phyloP scores from a whole-genome alignment of 1,284 basidiomycete genomes.

The Cerioporus squamosus region DNA sequence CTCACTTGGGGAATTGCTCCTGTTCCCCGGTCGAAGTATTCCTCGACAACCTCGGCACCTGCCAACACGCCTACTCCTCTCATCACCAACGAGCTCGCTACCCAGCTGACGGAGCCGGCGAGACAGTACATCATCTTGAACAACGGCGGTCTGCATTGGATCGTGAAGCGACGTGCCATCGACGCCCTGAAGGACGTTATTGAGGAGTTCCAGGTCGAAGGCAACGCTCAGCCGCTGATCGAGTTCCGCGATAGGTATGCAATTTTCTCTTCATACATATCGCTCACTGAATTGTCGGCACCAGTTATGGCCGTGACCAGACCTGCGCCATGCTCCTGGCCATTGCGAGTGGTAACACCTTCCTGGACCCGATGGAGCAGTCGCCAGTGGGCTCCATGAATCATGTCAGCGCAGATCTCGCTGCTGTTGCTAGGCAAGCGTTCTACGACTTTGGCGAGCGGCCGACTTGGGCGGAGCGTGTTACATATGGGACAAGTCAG shows the following conservation, averaged over 20 bases:
- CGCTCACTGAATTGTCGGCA: slow-evolving; percentile 5
- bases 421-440: slow-evolving; percentile 73
- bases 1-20: slow-evolving; percentile 83
- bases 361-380: slow-evolving; percentile 58
- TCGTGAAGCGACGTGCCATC: slow-evolving; percentile 83
- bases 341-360: slow-evolving; percentile 76
- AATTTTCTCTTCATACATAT: slow-evolving; percentile 6
- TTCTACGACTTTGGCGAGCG: slow-evolving; percentile 87
- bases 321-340: slow-evolving; percentile 92
- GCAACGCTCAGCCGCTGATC: slow-evolving; percentile 69
- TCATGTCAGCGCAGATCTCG: slow-evolving; percentile 62
- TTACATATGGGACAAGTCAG: slow-evolving; percentile 67
- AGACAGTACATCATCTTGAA: slow-evolving; percentile 87
- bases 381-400: slow-evolving; percentile 52
- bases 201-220: slow-evolving; percentile 72
- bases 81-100: slow-evolving; percentile 79
- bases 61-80: slow-evolving; percentile 52
- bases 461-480: slow-evolving; percentile 78
- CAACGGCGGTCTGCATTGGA: slow-evolving; percentile 81
- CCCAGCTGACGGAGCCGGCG: slow-evolving; percentile 75
- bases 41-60: slow-evolving; percentile 35
- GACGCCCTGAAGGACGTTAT: slow-evolving; percentile 81
- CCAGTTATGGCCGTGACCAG: slow-evolving; percentile 86
- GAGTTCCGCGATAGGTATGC: slow-evolving; percentile 74
- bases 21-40: slow-evolving; percentile 45